Percentiles rank a stretch among this genome's conserved stretches.
Conservation (phyloP, 192 early-diverging fungal genomes). For the Entomortierella beljakovae region DNA sequence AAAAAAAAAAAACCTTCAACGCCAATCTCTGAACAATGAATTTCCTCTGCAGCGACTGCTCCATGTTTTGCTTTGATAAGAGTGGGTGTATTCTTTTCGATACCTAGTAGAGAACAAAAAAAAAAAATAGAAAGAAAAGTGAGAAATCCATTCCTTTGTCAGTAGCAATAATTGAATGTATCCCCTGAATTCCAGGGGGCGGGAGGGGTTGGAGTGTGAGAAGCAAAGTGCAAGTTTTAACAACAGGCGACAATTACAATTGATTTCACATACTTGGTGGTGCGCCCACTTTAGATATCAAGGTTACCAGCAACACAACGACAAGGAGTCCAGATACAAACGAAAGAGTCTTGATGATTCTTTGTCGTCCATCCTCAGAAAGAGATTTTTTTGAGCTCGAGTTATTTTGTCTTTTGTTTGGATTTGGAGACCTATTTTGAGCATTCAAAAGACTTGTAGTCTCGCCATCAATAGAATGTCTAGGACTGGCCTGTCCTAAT, state of each 20-base stretch:
- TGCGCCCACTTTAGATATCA: conserved; percentile 12
- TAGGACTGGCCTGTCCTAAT: conserved; percentile 12
- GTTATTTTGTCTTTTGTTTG: not conserved
- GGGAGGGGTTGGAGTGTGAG: not conserved
- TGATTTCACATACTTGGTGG: conserved; percentile 15
- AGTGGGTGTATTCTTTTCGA: conserved; percentile 29
- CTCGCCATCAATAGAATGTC: conserved; percentile 10
- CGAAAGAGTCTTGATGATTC: conserved; percentile 17
- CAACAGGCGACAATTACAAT: too few species aligned
- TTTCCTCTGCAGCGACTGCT: conserved; percentile 77
- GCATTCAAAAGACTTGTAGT: conserved; percentile 6
- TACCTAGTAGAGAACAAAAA: not conserved
- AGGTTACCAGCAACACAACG: conserved; percentile 12
- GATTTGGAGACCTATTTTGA: not conserved
- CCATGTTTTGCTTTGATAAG: conserved; percentile 63
- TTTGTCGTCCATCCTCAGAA: conserved; percentile 26
- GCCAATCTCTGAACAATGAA: conserved; percentile 76
- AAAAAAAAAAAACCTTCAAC: conserved; percentile 63
- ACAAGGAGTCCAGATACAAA: conserved; percentile 26
- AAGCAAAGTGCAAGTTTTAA: too few species aligned
- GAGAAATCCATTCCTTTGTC: not conserved
- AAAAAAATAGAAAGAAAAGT: conserved; percentile 2
- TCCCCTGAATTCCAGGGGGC: too few species aligned
- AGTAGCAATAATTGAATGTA: too few species aligned
- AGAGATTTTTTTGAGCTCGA: conserved; percentile 15